A percentile compares a stretch with the other conserved stretches of the same genome.
Conservation (phyloP, 305 asterid species). For the Solanum hybrid region DNA sequence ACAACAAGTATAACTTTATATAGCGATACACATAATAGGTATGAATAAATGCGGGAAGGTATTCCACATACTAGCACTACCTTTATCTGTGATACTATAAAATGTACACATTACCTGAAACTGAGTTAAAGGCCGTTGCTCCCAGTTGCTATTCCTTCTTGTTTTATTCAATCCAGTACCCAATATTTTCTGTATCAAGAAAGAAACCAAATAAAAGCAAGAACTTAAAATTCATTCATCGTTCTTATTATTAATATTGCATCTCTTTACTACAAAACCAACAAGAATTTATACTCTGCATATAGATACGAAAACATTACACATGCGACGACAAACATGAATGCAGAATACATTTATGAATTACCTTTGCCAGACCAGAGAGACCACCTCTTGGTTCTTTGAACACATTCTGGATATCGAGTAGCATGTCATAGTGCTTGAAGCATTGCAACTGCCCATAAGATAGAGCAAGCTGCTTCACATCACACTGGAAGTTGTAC, state of each 20-base stretch:
- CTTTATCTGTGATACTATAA: background rate
- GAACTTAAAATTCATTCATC: background rate
- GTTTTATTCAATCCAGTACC: conserved; percentile 84
- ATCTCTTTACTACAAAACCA: background rate
- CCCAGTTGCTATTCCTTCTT: conserved; percentile 95
- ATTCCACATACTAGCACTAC: background rate
- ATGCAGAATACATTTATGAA: background rate
- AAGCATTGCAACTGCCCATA: conserved; percentile 73
- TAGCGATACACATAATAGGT: background rate
- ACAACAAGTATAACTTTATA: background rate
- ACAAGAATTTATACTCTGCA: background rate
- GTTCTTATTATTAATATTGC: background rate
- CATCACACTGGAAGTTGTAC: conserved; percentile 86
- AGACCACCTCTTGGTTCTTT: conserved; percentile 87
- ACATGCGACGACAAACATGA: background rate
- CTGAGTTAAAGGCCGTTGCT: conserved; percentile 73
- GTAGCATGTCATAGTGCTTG: conserved; percentile 77
- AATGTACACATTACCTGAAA: conserved; percentile 41
- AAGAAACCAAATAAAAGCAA: conserved; percentile 13
- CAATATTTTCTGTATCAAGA: conserved; percentile 59
- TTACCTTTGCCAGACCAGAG: conserved; percentile 84
- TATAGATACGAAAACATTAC: background rate
- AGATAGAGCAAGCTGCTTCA: conserved; percentile 65
- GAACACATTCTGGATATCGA: conserved; percentile 88
- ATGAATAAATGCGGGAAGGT: background rate